Conservation (phyloP, 495 filamentous ascomycete genomes). For the Thermochaetoides thermophila region DNA sequence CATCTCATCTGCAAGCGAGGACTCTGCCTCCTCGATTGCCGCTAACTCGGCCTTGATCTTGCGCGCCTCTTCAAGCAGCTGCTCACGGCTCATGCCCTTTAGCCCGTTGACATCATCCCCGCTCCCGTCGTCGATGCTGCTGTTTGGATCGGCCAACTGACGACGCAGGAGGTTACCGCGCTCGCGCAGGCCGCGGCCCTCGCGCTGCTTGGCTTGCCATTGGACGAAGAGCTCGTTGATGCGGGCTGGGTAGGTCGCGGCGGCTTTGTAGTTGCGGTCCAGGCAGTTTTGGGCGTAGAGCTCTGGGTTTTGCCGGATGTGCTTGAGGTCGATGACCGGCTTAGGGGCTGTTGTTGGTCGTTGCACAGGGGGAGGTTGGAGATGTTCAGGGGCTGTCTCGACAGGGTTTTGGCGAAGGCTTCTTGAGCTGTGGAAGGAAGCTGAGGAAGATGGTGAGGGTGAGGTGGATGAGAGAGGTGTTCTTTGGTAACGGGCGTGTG, state of each 20-base stretch:
- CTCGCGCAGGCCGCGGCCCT: conserved; percentile 41
- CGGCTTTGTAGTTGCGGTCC: conserved; percentile 65
- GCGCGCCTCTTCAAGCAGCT: conserved; percentile 51
- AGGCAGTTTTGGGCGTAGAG: conserved; percentile 70
- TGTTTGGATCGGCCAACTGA: conserved; percentile 31
- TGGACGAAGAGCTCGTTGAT: conserved; percentile 59
- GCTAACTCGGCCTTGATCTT: conserved; percentile 50
- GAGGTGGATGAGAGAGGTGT: too few relatives aligned
- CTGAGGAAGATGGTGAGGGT: too few relatives aligned
- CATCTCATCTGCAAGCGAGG: conserved; percentile 48
- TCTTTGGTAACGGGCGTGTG: too few relatives aligned
- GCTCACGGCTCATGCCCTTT: conserved; percentile 23
- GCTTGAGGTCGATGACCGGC: conserved; percentile 63
- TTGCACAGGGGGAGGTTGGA: not conserved
- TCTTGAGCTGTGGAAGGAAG: too few relatives aligned
- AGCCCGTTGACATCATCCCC: conserved; percentile 10
- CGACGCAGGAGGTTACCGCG: conserved; percentile 39
- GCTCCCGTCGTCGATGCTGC: conserved; percentile 20
- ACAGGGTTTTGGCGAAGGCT: conserved; percentile 68
- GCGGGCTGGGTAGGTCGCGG: conserved; percentile 46
- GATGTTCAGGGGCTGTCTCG: conserved; percentile 1
- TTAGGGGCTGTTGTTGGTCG: conserved; percentile 64
- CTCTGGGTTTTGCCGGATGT: conserved; percentile 69
- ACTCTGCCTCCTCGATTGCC: conserved; percentile 44
- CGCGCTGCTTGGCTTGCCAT: conserved; percentile 40